Base-by-base conservation (phyloP, 169 alveolate genomes). In the Cryptosporidium sp. region DNA sequence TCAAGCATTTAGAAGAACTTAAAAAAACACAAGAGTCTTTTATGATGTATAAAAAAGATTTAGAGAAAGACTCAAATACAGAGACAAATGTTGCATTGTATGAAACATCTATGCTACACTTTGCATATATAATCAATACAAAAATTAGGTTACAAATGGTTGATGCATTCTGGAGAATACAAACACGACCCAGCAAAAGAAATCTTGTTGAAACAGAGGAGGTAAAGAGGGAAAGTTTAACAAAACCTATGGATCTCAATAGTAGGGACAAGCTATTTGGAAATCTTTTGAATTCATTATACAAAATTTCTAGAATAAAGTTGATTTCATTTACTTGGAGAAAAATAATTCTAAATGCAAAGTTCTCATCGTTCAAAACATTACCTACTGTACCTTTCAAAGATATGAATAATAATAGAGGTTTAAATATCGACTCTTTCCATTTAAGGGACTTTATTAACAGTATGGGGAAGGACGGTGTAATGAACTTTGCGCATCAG, bases 11-110 rank as follows among this genome's bases (percentile, higher is more conserved):
- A 80, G 75, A 65, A 23, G 89, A 80, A 48, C 45, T 80, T 21
- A 80, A 60, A 26, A 80, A 80, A 62, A 80, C 89, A 0, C 89
- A 80, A 65, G 89, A 80, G 16, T 60, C 89, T n/a, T 80, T 80
- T 65, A 61, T 80, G 52, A 80, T 61, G 89, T 80, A 80, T 29
- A 80, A 53, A 35, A 80, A 44, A 45, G 75, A 80, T 33, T 29
- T 80, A 29, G 89, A 80, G 37, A 60, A 23, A 33, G 68, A 53
- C 16, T 37, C 80, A 1, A 58, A 62, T 39, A 67, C 23, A 31
- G 75, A 65, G 23, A 42, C 39, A 80, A 80, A 65, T 62, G 75
- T 80, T 37, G 89, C 75, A 26, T 31, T 62, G 16, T 80, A 61
- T 62, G 89, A 80, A 44, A 45, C 75, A 14, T 62, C 80, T 6